Percentiles rank a stretch among this genome's conserved stretches.
These are phyloP conservation scores for Pichia cephalocereana DNA, from an alignment of 805 yeast species.

Conservation along the genomic window DNA sequence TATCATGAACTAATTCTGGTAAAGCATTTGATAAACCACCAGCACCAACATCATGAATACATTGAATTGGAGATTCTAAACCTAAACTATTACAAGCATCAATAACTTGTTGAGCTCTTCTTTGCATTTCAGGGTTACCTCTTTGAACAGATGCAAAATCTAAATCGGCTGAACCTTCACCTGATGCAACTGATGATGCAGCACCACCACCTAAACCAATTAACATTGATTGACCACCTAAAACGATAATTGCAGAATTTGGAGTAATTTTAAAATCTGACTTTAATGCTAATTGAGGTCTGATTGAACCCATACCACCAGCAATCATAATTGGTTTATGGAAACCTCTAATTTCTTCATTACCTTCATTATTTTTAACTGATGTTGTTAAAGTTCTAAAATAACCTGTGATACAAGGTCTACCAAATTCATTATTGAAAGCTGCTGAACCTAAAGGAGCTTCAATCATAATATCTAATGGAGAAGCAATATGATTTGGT, in stretches of 20 bases:
- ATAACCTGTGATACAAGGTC: constrained; percentile 95
- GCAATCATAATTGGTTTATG: constrained; percentile 99
- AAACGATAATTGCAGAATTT: constrained; percentile 81
- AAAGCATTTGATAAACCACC: constrained; percentile 97
- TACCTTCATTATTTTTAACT: constrained; percentile 52
- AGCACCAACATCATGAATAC: constrained; percentile 98
- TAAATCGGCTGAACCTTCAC: constrained; percentile 90
- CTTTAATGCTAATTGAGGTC: constrained; percentile 88
- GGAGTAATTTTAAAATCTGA: constrained; percentile 75
- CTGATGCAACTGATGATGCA: constrained; percentile 93
- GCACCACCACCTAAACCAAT: constrained; percentile 99
- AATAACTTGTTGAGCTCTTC: constrained; percentile 97
- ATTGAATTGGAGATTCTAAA: constrained; percentile 68
- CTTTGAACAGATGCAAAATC: constrained; percentile 99
- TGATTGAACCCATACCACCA: constrained; percentile 96
- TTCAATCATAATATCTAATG: constrained; percentile 91
- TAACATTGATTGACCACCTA: constrained; percentile 97
- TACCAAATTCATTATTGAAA: constrained; percentile 96
- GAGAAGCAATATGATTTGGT: constrained; percentile 87
- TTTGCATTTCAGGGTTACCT: constrained; percentile 98
- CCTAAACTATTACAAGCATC: constrained; percentile 88
- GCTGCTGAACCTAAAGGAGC: constrained; percentile 98
- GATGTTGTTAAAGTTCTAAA: constrained; percentile 89
- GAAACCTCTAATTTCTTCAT: constrained; percentile 81
- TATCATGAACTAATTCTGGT: constrained; percentile 96